These are phyloP conservation scores for Aspergillus calidoustus DNA, from an alignment of 2,329 filamentous ascomycete genomes.

Conservation along the genomic window DNA sequence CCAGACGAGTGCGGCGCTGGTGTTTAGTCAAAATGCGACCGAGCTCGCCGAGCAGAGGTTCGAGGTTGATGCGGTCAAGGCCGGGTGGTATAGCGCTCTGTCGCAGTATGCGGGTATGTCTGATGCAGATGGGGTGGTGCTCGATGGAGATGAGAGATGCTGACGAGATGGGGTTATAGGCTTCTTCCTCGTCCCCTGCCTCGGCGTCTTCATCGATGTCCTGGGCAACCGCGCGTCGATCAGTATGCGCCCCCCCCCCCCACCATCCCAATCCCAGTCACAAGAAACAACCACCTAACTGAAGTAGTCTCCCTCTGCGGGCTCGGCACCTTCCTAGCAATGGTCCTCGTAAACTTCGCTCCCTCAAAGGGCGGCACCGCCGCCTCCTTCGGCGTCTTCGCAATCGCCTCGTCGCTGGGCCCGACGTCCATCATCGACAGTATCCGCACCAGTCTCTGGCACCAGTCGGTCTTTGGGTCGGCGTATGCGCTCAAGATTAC, in stretches of 20 bases:
- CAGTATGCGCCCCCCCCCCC: slow-evolving; percentile 31
- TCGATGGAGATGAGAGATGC: too few relatives aligned
- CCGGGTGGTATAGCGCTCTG: slow-evolving; percentile 65
- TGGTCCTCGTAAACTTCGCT: slow-evolving; percentile 60
- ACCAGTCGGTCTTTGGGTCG: slow-evolving; percentile 63
- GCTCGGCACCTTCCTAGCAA: slow-evolving; percentile 56
- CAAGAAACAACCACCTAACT: too few relatives aligned
- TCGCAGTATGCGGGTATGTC: slow-evolving; percentile 56
- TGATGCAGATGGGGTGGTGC: background rate
- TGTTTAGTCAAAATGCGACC: slow-evolving; percentile 63
- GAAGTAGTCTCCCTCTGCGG: slow-evolving; percentile 49
- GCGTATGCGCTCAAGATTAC: slow-evolving; percentile 65
- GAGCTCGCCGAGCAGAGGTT: slow-evolving; percentile 66
- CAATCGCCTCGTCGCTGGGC: slow-evolving; percentile 59
- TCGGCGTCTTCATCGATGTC: slow-evolving; percentile 62
- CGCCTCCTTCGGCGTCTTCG: slow-evolving; percentile 64
- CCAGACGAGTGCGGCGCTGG: slow-evolving; percentile 59
- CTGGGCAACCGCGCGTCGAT: slow-evolving; percentile 58
- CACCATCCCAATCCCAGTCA: background rate
- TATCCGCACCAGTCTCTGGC: slow-evolving; percentile 64
- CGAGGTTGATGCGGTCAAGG: slow-evolving; percentile 57
- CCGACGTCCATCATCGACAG: slow-evolving; percentile 65
- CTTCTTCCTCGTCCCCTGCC: slow-evolving; percentile 62
- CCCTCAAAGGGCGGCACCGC: slow-evolving; percentile 57
- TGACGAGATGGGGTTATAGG: slow-evolving; percentile 18